Percentiles rank a stretch among this genome's conserved stretches.
phyloP scores from a whole-genome alignment of 441 rosid genomes.

The Arabidopsis hybrid region DNA sequence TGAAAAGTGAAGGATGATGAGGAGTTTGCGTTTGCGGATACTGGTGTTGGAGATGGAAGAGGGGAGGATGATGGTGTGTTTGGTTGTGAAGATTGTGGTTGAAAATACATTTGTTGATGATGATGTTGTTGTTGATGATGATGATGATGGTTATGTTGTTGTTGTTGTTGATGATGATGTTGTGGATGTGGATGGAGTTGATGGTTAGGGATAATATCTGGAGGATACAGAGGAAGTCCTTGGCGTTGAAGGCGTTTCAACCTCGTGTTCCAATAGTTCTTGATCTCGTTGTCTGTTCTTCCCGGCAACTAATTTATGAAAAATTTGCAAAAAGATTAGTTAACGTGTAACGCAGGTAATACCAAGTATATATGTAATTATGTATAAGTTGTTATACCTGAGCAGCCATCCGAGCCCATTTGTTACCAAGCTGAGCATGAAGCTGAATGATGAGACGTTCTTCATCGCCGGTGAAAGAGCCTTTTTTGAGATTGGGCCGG shows the following conservation, averaged over 20 bases:
- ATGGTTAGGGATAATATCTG: constrained; percentile 60
- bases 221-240: constrained; percentile 85
- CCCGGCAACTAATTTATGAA: constrained; percentile 67
- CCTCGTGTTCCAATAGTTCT: constrained; percentile 94
- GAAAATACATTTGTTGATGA: constrained; percentile 37
- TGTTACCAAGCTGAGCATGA: constrained; percentile 85
- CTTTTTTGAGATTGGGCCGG: constrained; percentile 82
- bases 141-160: background rate
- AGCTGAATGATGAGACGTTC: constrained; percentile 78
- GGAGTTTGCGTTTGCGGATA: constrained; percentile 45
- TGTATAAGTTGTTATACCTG: constrained; percentile 52
- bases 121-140: constrained; percentile 25
- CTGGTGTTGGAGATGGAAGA: constrained; percentile 45
- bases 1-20: constrained; percentile 59
- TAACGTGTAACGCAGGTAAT: background rate
- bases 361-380: background rate
- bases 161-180: constrained; percentile 20
- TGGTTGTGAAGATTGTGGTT: constrained; percentile 45
- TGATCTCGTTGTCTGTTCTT: constrained; percentile 92
- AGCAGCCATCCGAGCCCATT: constrained; percentile 97
- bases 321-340: background rate
- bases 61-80: constrained; percentile 45
- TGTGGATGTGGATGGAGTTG: constrained; percentile 45
- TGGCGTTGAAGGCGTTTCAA: constrained; percentile 83
- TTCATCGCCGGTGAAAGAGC: constrained; percentile 77